Evolutionary conservation across 352 stramenopile genomes (phyloP), one percentile per base, ranked within the genome.

Genomic region (Phytopythium ostracodes): DNA sequence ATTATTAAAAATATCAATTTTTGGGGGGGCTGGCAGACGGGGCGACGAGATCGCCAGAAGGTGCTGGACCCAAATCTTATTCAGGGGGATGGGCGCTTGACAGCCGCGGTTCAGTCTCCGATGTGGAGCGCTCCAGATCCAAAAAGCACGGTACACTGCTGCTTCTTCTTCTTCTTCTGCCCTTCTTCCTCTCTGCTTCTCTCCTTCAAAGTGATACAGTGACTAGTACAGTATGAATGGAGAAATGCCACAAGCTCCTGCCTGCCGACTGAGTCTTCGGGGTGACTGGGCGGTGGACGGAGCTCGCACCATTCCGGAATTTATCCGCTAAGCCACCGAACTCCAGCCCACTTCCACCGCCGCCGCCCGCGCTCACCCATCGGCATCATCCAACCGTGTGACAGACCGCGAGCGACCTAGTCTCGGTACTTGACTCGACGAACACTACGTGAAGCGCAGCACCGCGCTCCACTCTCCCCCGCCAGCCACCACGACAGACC

Each of bases 1-100:
- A n/a, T n/a, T n/a, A n/a, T n/a, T n/a, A n/a, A n/a, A n/a, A n/a
- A n/a, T n/a, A n/a, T n/a, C n/a, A n/a, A n/a, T n/a, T n/a, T n/a
- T n/a, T n/a, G n/a, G n/a, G n/a, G 24, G 5, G 2, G 22, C 18
- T 4, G 18, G 29, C 25, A 38, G 27, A 42, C 27, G 29, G 18
- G 17, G 27, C 29, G 20, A 15, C 7, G 7, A 25, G 20, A 58
- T 42, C 52, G 52, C 52, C 52, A 58, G 52, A 58, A 44, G 33
- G 33, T 31, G 31, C 51, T 56, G 52, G 31, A 33, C 52, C 31
- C 14, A 58, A 44, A 58, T 58, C 52, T 58, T 58, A 58, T 58
- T 58, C 52, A 17, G 12, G 52, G 52, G 25, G 31, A 46, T 57
- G 52, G 29, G 52, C 52, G 44, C 44, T 51, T 51, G 44, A 51